These are phyloP conservation scores for Komagataella pastoris DNA, from an alignment of 805 yeast genomes.

Conservation along the genomic window DNA sequence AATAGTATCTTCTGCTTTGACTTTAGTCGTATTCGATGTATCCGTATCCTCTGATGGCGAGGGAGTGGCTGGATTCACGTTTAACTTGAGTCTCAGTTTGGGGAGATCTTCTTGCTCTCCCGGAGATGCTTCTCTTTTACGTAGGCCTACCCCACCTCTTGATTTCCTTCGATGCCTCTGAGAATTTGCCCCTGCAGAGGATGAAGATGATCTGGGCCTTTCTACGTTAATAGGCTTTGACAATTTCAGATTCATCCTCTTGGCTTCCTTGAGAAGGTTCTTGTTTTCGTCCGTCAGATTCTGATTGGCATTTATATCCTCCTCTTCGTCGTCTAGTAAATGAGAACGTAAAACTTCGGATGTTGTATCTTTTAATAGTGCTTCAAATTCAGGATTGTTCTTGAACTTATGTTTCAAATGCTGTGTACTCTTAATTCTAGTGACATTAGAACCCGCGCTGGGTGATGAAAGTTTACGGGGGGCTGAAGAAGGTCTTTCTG, in stretches of 20 bases:
- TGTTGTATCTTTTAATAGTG: constrained; percentile 19
- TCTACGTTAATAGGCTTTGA: background rate
- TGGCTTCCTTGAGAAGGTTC: background rate
- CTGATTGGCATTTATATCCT: background rate
- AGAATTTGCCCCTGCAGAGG: background rate
- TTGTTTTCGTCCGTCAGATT: background rate
- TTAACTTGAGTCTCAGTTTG: background rate
- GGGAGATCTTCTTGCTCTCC: background rate
- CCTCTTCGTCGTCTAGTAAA: constrained; percentile 24
- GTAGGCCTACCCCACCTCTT: constrained; percentile 14
- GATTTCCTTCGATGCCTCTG: constrained; percentile 13
- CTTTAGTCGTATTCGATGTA: background rate
- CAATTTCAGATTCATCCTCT: background rate
- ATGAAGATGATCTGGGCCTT: background rate
- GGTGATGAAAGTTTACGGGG: background rate
- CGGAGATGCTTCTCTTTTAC: background rate
- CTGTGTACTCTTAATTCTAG: constrained; percentile 1
- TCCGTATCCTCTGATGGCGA: background rate
- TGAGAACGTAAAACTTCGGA: constrained; percentile 20
- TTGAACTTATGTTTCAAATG: constrained; percentile 4
- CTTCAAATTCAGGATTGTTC: constrained; percentile 5
- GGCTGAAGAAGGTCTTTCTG: background rate
- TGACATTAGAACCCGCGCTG: background rate
- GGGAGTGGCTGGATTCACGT: background rate
- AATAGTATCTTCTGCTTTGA: background rate